phyloP scores from a whole-genome alignment of 2,329 filamentous ascomycete genomes.

The Tolypocladium amazonense region DNA sequence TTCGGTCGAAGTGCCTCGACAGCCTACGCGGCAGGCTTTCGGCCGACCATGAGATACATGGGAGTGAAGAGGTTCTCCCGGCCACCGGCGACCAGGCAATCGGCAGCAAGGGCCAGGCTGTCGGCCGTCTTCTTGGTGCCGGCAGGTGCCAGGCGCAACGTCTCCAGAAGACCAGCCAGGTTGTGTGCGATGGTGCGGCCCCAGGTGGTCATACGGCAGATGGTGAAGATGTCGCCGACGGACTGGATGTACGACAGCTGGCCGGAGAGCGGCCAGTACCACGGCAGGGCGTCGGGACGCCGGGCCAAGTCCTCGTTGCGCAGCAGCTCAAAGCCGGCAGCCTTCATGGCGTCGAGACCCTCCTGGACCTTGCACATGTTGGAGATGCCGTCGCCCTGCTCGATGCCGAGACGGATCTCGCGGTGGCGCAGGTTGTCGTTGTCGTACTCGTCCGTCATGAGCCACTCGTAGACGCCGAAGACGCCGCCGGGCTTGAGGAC shows the following conservation, averaged over 20 bases:
- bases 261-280: constrained; percentile 89
- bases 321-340: constrained; percentile 76
- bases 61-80: constrained; percentile 91
- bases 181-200: constrained; percentile 67
- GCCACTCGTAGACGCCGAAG: constrained; percentile 97
- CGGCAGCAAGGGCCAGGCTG: constrained; percentile 69
- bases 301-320: constrained; percentile 80
- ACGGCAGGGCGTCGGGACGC: constrained; percentile 65
- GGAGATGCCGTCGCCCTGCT: constrained; percentile 91
- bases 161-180: constrained; percentile 69
- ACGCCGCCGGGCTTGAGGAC: constrained; percentile 92
- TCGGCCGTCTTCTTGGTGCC: constrained; percentile 95
- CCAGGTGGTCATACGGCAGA: constrained; percentile 80
- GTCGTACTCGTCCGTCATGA: constrained; percentile 95
- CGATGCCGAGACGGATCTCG: constrained; percentile 85
- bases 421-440: constrained; percentile 79
- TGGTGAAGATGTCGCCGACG: constrained; percentile 70
- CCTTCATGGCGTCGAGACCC: constrained; percentile 71
- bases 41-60: constrained; percentile 94
- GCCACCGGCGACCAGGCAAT: constrained; percentile 78
- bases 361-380: constrained; percentile 91
- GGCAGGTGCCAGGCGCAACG: constrained; percentile 59
- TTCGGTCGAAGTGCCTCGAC: no score
- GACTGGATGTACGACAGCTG: constrained; percentile 74
- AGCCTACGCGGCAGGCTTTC: constrained; percentile 52